Evolutionary conservation across 495 filamentous ascomycete genomes (phyloP).

Genomic region (Articulospora tetracladia): DNA sequence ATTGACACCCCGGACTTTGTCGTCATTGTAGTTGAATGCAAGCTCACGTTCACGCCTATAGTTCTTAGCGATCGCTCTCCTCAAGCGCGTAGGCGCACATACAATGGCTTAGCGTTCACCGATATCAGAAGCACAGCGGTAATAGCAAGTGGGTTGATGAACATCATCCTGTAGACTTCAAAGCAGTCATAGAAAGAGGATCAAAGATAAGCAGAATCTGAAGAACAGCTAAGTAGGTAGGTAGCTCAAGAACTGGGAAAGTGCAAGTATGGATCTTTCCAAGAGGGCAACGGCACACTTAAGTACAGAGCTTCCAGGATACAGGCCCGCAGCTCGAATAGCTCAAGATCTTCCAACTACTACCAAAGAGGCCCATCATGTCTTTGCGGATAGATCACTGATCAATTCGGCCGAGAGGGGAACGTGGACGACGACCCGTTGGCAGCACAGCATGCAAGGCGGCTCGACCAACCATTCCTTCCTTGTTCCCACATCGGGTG

Average conservation of each 20-base stretch:
- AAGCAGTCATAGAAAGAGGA: too few relatives aligned
- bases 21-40: conserved; percentile 34
- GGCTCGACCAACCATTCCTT: neutral
- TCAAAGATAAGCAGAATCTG: neutral
- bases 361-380: neutral
- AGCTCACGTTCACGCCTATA: conserved; percentile 19
- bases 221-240: neutral
- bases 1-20: conserved; percentile 52
- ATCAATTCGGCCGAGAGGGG: neutral
- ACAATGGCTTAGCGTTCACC: conserved; percentile 16
- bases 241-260: neutral
- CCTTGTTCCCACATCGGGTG: neutral
- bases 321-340: neutral
- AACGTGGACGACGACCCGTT: neutral
- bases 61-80: neutral
- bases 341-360: neutral
- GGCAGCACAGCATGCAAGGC: neutral
- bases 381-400: neutral
- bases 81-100: neutral
- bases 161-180: conserved; percentile 4
- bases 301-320: neutral
- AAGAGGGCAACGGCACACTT: neutral
- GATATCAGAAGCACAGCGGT: conserved; percentile 8
- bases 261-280: neutral
- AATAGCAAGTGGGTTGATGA: conserved; percentile 13